phyloP scores from a whole-genome alignment of 306 rosid genomes.

The Glycyrrhiza uralensis region DNA sequence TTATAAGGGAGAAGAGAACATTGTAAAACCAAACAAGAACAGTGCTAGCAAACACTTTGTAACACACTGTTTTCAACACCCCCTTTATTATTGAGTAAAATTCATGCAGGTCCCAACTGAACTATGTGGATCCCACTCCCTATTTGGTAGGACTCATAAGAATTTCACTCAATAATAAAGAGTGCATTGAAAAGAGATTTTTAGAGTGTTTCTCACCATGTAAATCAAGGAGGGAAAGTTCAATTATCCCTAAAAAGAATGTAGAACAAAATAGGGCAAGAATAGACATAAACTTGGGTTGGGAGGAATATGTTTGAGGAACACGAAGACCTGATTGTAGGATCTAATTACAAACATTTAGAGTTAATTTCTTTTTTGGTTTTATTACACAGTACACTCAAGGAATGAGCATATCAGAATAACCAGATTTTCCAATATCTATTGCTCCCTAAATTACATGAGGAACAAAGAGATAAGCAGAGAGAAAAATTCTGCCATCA shows the following conservation, averaged over 20 bases:
- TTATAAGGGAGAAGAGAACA: neutral
- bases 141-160: neutral
- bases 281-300: neutral
- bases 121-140: neutral
- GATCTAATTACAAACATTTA: neutral
- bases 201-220: neutral
- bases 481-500: neutral
- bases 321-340: neutral
- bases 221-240: neutral
- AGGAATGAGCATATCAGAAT: neutral
- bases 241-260: neutral
- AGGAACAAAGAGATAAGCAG: neutral
- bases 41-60: neutral
- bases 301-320: neutral
- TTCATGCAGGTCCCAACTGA: neutral
- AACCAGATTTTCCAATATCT: neutral
- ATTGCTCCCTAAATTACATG: neutral
- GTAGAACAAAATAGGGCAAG: neutral
- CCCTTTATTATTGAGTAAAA: neutral
- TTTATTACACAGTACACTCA: neutral
- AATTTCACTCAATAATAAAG: neutral
- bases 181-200: neutral
- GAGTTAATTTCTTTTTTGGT: neutral
- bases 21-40: neutral
- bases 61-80: neutral